These are phyloP conservation scores for Mercurialis annua DNA, from an alignment of 345 rosid species.

Conservation along the genomic window DNA sequence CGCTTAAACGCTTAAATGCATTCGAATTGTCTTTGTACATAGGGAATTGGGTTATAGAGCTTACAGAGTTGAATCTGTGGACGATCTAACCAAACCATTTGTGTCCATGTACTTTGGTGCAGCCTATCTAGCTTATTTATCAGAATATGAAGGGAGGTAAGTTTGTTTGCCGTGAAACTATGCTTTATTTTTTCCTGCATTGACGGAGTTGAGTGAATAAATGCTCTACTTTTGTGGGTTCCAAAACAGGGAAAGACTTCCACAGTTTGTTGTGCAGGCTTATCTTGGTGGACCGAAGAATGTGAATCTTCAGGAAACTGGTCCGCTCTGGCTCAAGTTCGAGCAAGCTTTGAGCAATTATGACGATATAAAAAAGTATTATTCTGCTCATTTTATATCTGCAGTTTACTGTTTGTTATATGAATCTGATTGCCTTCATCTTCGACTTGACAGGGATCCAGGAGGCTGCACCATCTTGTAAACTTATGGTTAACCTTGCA, in stretches of 20 bases:
- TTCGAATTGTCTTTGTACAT: conserved; percentile 14
- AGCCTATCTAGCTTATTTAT: conserved; percentile 76
- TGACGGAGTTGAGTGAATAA: background rate
- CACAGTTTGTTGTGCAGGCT: conserved; percentile 76
- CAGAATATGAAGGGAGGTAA: conserved; percentile 82
- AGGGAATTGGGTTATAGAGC: conserved; percentile 85
- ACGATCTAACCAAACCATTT: conserved; percentile 76
- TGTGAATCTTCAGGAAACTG: conserved; percentile 50
- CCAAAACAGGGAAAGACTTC: conserved; percentile 58
- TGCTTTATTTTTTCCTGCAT: background rate
- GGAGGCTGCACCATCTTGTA: conserved; percentile 62
- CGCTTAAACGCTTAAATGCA: background rate
- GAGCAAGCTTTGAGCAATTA: conserved; percentile 72
- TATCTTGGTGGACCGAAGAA: conserved; percentile 66
- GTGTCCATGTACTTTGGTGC: conserved; percentile 87
- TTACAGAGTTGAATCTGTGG: conserved; percentile 62
- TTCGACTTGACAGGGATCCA: conserved; percentile 38
- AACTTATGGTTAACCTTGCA: conserved; percentile 1
- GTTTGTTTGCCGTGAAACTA: conserved; percentile 7
- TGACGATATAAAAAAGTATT: conserved; percentile 57
- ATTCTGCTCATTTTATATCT: background rate
- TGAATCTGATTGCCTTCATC: conserved; percentile 10
- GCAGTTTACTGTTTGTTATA: too few species aligned
- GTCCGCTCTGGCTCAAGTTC: conserved; percentile 72
- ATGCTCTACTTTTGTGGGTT: background rate